A percentile compares a stretch with the other conserved stretches of the same genome.
phyloP scores from a whole-genome alignment of 1,284 basidiomycete species.

The Papiliotrema laurentii region DNA sequence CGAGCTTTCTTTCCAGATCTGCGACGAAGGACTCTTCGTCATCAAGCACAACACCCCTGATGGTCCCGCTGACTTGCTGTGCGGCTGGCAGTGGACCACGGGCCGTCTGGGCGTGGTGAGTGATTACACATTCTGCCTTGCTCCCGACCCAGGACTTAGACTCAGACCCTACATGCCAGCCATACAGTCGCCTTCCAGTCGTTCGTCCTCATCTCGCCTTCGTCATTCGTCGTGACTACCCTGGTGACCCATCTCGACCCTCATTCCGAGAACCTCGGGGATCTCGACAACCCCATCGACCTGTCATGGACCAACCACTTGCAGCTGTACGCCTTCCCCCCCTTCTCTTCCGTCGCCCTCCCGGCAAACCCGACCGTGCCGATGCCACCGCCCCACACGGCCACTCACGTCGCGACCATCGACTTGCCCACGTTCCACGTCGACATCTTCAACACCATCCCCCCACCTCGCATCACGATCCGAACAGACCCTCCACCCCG shows the following conservation, averaged over 20 bases:
- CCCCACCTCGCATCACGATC: constrained; percentile 32
- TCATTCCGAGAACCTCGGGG: constrained; percentile 14
- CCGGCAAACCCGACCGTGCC: constrained; percentile 6
- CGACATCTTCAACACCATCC: constrained; percentile 19
- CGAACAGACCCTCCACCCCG: constrained; percentile 47
- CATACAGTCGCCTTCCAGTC: constrained; percentile 30
- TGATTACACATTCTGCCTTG: constrained; percentile 5
- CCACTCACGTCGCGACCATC: constrained; percentile 32
- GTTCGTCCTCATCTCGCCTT: constrained; percentile 37
- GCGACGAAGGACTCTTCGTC: constrained; percentile 45
- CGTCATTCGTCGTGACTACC: constrained; percentile 34
- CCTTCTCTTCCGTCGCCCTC: constrained; percentile 12
- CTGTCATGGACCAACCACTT: constrained; percentile 35
- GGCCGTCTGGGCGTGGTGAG: constrained; percentile 38
- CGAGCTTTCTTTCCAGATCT: constrained; percentile 41
- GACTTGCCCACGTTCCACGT: constrained; percentile 35
- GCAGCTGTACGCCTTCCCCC: constrained; percentile 39
- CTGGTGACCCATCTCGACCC: constrained; percentile 24
- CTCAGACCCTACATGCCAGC: constrained; percentile 19
- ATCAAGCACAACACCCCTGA: constrained; percentile 22
- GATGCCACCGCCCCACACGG: constrained; percentile 24
- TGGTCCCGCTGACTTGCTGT: constrained; percentile 20
- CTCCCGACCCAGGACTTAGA: too few relatives aligned
- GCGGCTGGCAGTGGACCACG: constrained; percentile 46
- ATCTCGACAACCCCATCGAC: constrained; percentile 24